Evolutionary conservation across 2,329 filamentous ascomycete genomes (phyloP).

Genomic region (Penicillium olsonii): DNA sequence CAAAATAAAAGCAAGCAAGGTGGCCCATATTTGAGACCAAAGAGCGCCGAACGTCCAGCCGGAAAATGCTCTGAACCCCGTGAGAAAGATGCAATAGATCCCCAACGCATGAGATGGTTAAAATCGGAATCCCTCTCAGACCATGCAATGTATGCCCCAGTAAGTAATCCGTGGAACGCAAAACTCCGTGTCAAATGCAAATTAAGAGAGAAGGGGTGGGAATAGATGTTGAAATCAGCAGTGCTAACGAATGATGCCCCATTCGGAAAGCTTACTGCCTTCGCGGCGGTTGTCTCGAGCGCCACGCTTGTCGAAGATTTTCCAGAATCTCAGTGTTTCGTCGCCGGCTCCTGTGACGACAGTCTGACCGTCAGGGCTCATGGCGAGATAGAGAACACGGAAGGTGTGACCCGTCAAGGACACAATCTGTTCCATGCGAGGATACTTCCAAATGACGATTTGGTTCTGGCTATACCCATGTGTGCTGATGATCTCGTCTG

Average conservation of each 20-base stretch:
- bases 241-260: constrained; percentile 71
- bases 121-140: constrained; percentile 19
- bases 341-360: constrained; percentile 96
- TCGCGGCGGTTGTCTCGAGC: constrained; percentile 69
- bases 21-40: not conserved
- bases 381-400: constrained; percentile 90
- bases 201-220: constrained; percentile 17
- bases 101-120: constrained; percentile 26
- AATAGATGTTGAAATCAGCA: constrained; percentile 6
- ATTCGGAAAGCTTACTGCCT: constrained; percentile 68
- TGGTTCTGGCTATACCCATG: constrained; percentile 98
- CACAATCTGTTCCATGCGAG: constrained; percentile 94
- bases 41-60: constrained; percentile 15
- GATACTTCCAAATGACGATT: constrained; percentile 99
- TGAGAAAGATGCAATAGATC: constrained; percentile 33
- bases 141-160: constrained; percentile 26
- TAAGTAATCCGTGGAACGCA: constrained; percentile 24
- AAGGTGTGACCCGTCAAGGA: constrained; percentile 96
- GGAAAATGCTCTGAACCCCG: constrained; percentile 25
- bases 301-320: constrained; percentile 83
- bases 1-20: not conserved
- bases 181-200: constrained; percentile 41
- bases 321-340: constrained; percentile 96
- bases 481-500: constrained; percentile 94
- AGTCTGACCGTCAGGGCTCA: constrained; percentile 92